A percentile compares a stretch with the other conserved stretches of the same genome.
phyloP scores from a whole-genome alignment of 225 moss, liverwort and hornwort genomes.

The Pleurozium schreberi region DNA sequence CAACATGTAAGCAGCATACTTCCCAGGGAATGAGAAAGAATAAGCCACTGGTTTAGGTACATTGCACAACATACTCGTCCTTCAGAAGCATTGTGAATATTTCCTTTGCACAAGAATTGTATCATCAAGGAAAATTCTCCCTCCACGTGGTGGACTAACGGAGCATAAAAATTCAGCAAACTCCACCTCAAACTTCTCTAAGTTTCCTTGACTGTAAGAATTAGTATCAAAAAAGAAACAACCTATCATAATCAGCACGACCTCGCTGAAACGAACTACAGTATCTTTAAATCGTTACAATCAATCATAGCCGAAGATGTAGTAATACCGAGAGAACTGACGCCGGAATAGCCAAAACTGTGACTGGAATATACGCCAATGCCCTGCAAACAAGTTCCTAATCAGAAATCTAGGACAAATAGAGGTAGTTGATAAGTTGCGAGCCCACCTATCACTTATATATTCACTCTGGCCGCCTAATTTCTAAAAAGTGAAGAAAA shows the following conservation, averaged over 20 bases:
- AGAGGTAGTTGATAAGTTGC: neutral
- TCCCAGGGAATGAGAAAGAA: neutral
- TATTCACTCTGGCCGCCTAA: neutral
- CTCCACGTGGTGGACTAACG: neutral
- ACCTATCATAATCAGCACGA: neutral
- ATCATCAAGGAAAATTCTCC: neutral
- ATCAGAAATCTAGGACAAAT: neutral
- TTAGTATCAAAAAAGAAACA: neutral
- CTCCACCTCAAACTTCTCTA: neutral
- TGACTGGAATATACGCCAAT: conserved; percentile 68
- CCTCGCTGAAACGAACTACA: neutral
- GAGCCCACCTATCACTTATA: neutral
- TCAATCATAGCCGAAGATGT: neutral
- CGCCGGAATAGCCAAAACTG: conserved; percentile 68
- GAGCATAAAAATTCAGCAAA: neutral
- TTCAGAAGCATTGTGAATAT: neutral
- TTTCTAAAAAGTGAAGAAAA: too few relatives aligned
- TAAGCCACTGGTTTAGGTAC: neutral
- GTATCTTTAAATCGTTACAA: neutral
- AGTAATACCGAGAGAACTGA: conserved; percentile 64
- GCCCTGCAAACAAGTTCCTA: conserved; percentile 29
- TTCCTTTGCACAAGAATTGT: neutral
- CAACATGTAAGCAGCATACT: neutral
- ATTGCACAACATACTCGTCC: neutral
- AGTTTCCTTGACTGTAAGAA: neutral